A percentile compares a stretch with the other conserved stretches of the same genome.
Conservation (phyloP, 1,139 yeast species). For the Scheffersomyces cryptocercus region DNA sequence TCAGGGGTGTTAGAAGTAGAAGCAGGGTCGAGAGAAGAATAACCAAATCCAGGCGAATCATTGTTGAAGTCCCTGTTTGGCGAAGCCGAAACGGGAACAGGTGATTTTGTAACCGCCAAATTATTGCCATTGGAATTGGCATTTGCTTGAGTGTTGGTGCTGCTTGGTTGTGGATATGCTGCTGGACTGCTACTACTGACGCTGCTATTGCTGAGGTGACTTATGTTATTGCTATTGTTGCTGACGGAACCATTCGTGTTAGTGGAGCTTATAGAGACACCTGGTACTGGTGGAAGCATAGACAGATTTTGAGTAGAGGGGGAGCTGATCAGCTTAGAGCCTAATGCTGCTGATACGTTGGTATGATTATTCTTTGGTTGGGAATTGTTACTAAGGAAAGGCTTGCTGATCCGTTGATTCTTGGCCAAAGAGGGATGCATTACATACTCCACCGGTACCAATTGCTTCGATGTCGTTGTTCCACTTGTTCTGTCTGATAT, state of each 20-base stretch:
- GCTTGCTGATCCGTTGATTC: slow-evolving; percentile 29
- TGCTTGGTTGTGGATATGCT: neutral
- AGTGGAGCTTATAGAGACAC: too few relatives aligned
- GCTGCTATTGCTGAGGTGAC: too few relatives aligned
- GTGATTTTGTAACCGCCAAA: neutral
- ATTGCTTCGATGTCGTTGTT: slow-evolving; percentile 23
- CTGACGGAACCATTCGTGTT: too few relatives aligned
- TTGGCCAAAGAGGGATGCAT: slow-evolving; percentile 70
- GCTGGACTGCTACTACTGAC: too few relatives aligned
- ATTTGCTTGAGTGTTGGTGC: neutral
- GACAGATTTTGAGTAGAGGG: too few relatives aligned
- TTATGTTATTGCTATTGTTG: too few relatives aligned
- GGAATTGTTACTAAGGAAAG: slow-evolving; percentile 26
- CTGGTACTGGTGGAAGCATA: too few relatives aligned
- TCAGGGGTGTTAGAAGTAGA: slow-evolving; percentile 25
- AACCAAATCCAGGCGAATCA: slow-evolving; percentile 4
- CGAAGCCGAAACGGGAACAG: neutral
- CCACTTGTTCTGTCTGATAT: slow-evolving; percentile 43
- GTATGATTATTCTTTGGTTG: slow-evolving; percentile 17
- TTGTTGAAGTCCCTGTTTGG: too few relatives aligned
- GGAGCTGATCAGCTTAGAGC: neutral
- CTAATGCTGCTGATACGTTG: slow-evolving; percentile 2
- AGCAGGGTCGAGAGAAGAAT: slow-evolving; percentile 42
- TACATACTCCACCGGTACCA: slow-evolving; percentile 71
- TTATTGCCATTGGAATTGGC: neutral